These are phyloP conservation scores for Ambispora gerdemannii DNA, from an alignment of 192 early-diverging fungal species.

Conservation along the genomic window DNA sequence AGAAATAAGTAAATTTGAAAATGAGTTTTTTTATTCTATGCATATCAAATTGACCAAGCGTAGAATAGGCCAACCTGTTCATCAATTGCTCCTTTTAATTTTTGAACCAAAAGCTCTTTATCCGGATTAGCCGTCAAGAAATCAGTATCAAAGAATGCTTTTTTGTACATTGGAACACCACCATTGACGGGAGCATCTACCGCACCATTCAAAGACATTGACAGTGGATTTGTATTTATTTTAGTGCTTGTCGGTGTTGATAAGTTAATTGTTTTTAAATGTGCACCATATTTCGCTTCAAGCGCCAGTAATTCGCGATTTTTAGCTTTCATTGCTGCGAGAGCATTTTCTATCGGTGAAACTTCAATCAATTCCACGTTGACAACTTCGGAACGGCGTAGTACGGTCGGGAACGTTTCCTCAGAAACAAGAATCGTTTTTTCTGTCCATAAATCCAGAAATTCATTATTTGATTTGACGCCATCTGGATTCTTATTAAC, in stretches of 20 bases:
- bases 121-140: slow-evolving; percentile 45
- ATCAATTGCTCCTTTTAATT: slow-evolving; percentile 57
- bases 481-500: slow-evolving; percentile 41
- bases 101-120: slow-evolving; percentile 40
- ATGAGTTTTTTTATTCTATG: too few species aligned
- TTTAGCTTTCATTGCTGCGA: slow-evolving; percentile 65
- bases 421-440: slow-evolving; percentile 64
- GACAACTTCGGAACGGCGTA: slow-evolving; percentile 57
- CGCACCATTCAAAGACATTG: slow-evolving; percentile 79
- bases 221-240: slow-evolving; percentile 65
- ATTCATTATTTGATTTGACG: slow-evolving; percentile 58
- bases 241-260: not conserved
- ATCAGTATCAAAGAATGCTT: slow-evolving; percentile 57
- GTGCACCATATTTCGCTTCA: slow-evolving; percentile 49
- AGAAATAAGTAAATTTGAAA: not conserved
- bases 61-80: slow-evolving; percentile 68
- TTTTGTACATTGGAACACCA: slow-evolving; percentile 72
- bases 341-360: slow-evolving; percentile 74
- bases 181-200: slow-evolving; percentile 85
- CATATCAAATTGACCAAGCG: too few species aligned
- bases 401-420: slow-evolving; percentile 63
- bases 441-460: slow-evolving; percentile 75
- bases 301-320: slow-evolving; percentile 57
- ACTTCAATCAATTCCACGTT: slow-evolving; percentile 52
- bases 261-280: slow-evolving; percentile 23